Conservation (phyloP, 2,329 filamentous ascomycete genomes). For the Pezicula carpinea region DNA sequence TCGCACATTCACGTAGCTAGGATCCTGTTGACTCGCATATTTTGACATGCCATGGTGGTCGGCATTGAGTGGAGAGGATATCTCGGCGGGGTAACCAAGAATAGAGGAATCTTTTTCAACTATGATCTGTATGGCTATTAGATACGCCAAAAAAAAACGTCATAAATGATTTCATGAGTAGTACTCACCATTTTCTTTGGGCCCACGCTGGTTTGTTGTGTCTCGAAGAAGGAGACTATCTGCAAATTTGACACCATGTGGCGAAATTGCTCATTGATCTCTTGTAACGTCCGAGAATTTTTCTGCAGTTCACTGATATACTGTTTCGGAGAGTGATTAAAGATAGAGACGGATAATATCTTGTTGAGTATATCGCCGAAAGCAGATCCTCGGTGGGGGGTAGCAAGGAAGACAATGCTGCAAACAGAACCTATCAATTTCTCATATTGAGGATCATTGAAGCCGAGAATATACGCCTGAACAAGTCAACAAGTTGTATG, state of each 20-base stretch:
- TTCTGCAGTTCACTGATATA: slow-evolving; percentile 35
- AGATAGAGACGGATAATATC: slow-evolving; percentile 29
- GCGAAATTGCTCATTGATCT: slow-evolving; percentile 42
- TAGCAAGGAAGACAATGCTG: slow-evolving; percentile 36
- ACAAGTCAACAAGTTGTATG: not conserved
- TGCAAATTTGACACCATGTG: slow-evolving; percentile 31
- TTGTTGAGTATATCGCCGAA: slow-evolving; percentile 31
- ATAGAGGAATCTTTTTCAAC: slow-evolving; percentile 37
- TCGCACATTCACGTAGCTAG: slow-evolving; percentile 32
- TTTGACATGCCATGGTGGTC: slow-evolving; percentile 41
- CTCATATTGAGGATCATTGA: slow-evolving; percentile 23
- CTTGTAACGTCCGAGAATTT: slow-evolving; percentile 31
- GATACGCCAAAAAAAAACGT: not conserved
- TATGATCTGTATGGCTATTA: slow-evolving; percentile 27
- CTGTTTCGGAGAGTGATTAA: slow-evolving; percentile 26
- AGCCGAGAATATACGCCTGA: slow-evolving; percentile 13
- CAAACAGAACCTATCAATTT: slow-evolving; percentile 24
- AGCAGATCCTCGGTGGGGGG: slow-evolving; percentile 37
- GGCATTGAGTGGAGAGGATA: slow-evolving; percentile 32
- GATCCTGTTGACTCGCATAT: slow-evolving; percentile 30
- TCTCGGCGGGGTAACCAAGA: slow-evolving; percentile 38
- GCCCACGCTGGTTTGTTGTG: slow-evolving; percentile 24
- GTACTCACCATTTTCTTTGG: slow-evolving; percentile 10
- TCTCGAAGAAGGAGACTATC: slow-evolving; percentile 43
- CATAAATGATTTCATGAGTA: slow-evolving; percentile 1